Percentiles rank a stretch among this genome's conserved stretches.
Conservation (phyloP, 495 filamentous ascomycete species). For the Penicillium manginii region DNA sequence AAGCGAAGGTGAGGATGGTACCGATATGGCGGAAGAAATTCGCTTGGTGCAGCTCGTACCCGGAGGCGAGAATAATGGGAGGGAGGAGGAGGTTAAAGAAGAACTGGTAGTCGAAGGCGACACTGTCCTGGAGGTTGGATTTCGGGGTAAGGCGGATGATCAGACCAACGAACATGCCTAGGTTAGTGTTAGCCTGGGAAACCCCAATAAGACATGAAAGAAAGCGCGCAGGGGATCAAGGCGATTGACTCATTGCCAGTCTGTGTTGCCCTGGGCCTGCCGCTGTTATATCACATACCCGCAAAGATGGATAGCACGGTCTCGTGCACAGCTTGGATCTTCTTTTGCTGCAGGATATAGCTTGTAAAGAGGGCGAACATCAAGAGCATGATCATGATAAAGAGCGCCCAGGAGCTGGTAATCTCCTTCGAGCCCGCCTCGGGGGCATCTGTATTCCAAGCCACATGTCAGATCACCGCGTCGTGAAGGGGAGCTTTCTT, state of each 20-base stretch:
- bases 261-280: background rate
- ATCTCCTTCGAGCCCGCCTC: slow-evolving; percentile 83
- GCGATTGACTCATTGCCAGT: no score
- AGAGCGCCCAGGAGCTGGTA: slow-evolving; percentile 92
- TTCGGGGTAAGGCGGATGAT: slow-evolving; percentile 79
- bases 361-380: slow-evolving; percentile 95
- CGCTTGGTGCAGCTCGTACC: slow-evolving; percentile 95
- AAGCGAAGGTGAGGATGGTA: slow-evolving; percentile 97
- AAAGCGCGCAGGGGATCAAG: no score
- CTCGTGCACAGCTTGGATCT: slow-evolving; percentile 96
- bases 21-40: slow-evolving; percentile 99
- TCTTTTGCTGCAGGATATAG: slow-evolving; percentile 92
- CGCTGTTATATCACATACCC: slow-evolving; percentile 56
- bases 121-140: slow-evolving; percentile 80
- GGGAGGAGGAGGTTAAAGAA: slow-evolving; percentile 99
- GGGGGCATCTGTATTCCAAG: slow-evolving; percentile 46
- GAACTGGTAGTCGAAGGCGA: slow-evolving; percentile 97
- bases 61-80: slow-evolving; percentile 95
- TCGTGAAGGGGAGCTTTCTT: slow-evolving; percentile 1
- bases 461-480: slow-evolving; percentile 26
- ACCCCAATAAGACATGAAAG: no score
- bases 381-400: slow-evolving; percentile 91
- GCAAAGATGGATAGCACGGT: slow-evolving; percentile 98
- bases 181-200: slow-evolving; percentile 1
- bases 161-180: slow-evolving; percentile 94